Evolutionary conservation across 345 rosid genomes (phyloP).

Genomic region (Eucalyptus decipiens): DNA sequence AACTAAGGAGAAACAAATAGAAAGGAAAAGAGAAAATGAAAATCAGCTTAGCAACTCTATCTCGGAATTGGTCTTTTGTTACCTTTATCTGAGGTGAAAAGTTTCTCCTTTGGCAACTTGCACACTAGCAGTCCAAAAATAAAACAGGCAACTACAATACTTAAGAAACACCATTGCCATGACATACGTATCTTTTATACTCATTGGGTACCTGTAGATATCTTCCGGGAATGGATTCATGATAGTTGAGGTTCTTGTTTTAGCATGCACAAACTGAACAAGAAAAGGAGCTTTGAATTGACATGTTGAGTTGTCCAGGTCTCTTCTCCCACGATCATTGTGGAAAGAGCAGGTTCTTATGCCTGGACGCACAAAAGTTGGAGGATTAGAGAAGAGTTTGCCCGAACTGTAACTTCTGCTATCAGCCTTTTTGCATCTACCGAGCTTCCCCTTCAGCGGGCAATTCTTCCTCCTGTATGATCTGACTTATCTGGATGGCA

Average conservation of each 20-base stretch:
- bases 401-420: slow-evolving; percentile 88
- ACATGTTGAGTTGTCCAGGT: slow-evolving; percentile 33
- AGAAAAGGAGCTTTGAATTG: not conserved
- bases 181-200: not conserved
- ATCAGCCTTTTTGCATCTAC: slow-evolving; percentile 87
- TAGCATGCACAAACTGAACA: not conserved
- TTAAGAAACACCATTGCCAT: not conserved
- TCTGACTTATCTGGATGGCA: not conserved
- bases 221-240: not conserved
- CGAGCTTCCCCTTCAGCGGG: slow-evolving; percentile 95
- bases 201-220: not conserved
- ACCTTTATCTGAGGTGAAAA: not conserved
- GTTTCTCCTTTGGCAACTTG: not conserved
- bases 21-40: not conserved
- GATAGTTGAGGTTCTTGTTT: not conserved
- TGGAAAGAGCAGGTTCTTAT: slow-evolving; percentile 94
- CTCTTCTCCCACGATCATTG: slow-evolving; percentile 95
- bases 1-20: not conserved
- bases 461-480: slow-evolving; percentile 86
- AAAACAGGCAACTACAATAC: not conserved
- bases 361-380: slow-evolving; percentile 97
- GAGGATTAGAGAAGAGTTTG: slow-evolving; percentile 97
- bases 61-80: not conserved
- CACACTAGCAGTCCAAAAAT: not conserved
- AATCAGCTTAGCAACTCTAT: not conserved